phyloP scores from a whole-genome alignment of 345 rosid species.

The Euphorbia lathyris region DNA sequence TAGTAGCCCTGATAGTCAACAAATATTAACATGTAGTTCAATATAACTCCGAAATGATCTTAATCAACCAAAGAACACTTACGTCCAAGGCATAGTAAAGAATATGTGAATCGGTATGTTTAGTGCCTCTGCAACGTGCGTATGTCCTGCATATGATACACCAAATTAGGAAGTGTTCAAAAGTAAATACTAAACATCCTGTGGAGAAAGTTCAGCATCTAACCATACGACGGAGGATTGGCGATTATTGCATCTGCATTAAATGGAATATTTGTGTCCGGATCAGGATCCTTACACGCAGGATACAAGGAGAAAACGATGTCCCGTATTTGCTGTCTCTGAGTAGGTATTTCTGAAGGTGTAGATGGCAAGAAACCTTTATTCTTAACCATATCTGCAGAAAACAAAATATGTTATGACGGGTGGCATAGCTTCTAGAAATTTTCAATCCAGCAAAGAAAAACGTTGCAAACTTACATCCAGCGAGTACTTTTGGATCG shows the following conservation, averaged over 20 bases:
- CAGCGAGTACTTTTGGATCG: slow-evolving; percentile 33
- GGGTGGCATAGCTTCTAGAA: background rate
- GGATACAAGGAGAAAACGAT: slow-evolving; percentile 48
- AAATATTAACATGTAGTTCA: slow-evolving; percentile 15
- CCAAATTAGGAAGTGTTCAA: background rate
- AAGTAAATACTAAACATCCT: background rate
- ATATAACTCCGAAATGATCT: background rate
- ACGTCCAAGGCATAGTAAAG: slow-evolving; percentile 71
- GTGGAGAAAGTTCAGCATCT: background rate
- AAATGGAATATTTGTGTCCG: slow-evolving; percentile 32
- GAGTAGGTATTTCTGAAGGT: slow-evolving; percentile 51
- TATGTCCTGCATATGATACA: slow-evolving; percentile 41
- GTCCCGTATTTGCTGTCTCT: slow-evolving; percentile 45
- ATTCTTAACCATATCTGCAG: slow-evolving; percentile 62
- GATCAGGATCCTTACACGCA: slow-evolving; percentile 48
- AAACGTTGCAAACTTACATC: slow-evolving; percentile 23
- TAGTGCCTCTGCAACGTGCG: slow-evolving; percentile 50
- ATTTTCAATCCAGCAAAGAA: background rate
- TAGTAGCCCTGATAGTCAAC: slow-evolving; percentile 39
- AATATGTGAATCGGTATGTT: slow-evolving; percentile 48
- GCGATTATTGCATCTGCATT: slow-evolving; percentile 53
- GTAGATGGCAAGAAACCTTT: slow-evolving; percentile 64
- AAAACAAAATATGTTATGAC: background rate
- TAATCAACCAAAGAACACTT: slow-evolving; percentile 24
- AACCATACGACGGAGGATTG: slow-evolving; percentile 63